Evolutionary conservation across 2,329 filamentous ascomycete genomes (phyloP).

Genomic region (Aspergillus amoenus): DNA sequence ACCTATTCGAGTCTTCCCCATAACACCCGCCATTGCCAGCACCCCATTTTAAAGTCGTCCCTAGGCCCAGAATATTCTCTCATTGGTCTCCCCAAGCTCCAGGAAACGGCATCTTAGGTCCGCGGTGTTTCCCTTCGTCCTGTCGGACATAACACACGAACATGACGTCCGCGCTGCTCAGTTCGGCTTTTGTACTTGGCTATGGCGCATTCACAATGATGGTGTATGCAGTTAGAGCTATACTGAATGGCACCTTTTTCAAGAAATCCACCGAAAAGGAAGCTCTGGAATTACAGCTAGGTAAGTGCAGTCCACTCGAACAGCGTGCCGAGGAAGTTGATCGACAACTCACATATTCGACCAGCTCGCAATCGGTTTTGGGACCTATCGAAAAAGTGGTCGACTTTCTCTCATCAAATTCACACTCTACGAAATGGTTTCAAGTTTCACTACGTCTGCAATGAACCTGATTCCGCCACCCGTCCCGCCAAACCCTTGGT

Average conservation of each 20-base stretch:
- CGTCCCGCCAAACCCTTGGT: constrained; percentile 41
- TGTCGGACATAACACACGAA: not conserved
- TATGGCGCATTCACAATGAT: constrained; percentile 40
- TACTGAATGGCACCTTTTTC: constrained; percentile 39
- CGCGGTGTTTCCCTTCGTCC: not conserved
- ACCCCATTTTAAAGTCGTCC: not conserved
- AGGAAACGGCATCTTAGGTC: not conserved
- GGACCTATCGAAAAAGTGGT: constrained; percentile 51
- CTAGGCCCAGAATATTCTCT: not conserved
- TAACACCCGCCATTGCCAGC: not conserved
- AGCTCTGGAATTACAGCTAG: constrained; percentile 40
- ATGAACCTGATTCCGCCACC: constrained; percentile 23
- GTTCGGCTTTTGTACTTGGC: constrained; percentile 5
- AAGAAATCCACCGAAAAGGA: constrained; percentile 39
- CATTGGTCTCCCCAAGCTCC: not conserved
- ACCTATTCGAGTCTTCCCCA: not conserved
- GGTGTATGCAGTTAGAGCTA: constrained; percentile 31
- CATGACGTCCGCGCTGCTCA: constrained; percentile 27
- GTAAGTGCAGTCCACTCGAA: constrained; percentile 28
- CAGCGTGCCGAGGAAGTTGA: not conserved
- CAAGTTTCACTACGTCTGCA: constrained; percentile 57
- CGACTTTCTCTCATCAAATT: constrained; percentile 52
- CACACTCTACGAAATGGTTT: constrained; percentile 49
- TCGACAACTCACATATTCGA: not conserved
- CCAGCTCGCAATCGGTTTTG: constrained; percentile 55